Conservation (phyloP, 2,329 filamentous ascomycete species). For the Zymoseptoria tritici region DNA sequence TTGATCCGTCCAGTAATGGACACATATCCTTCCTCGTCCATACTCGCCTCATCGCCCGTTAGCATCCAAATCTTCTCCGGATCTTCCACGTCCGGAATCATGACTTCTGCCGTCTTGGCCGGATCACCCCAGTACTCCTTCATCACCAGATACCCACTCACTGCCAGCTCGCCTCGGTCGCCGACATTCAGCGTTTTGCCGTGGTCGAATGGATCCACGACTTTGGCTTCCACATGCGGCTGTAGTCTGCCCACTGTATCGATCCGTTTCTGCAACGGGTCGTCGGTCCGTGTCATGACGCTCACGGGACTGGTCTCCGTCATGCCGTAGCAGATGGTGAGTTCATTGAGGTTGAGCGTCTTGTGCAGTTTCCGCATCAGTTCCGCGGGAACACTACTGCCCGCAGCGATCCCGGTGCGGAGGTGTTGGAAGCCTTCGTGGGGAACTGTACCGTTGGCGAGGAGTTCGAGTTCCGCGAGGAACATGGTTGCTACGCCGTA, state of each 20-base stretch:
- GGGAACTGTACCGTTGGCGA: constrained; percentile 35
- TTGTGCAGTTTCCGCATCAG: constrained; percentile 71
- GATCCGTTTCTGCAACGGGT: constrained; percentile 66
- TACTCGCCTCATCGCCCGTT: constrained; percentile 83
- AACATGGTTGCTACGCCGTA: constrained; percentile 97
- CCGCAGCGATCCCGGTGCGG: constrained; percentile 85
- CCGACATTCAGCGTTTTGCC: constrained; percentile 54
- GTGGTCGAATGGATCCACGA: constrained; percentile 64
- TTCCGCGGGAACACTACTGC: constrained; percentile 72
- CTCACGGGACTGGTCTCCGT: constrained; percentile 74
- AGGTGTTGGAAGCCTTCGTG: constrained; percentile 56
- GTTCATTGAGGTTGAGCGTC: constrained; percentile 65
- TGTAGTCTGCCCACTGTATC: constrained; percentile 71
- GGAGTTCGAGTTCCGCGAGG: constrained; percentile 72
- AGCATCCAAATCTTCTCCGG: constrained; percentile 71
- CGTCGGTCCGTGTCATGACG: constrained; percentile 72
- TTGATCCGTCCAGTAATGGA: constrained; percentile 88
- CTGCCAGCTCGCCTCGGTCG: constrained; percentile 70
- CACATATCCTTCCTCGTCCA: constrained; percentile 77
- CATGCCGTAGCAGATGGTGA: constrained; percentile 96
- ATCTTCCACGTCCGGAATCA: constrained; percentile 50
- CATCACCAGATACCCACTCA: constrained; percentile 83
- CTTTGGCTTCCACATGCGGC: constrained; percentile 71
- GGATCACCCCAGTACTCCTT: constrained; percentile 80
- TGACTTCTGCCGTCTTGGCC: constrained; percentile 60